Evolutionary conservation across 2,329 filamentous ascomycete species (phyloP), one percentile per base, ranked within the genome.

Genomic region (Colletotrichum navitas): DNA sequence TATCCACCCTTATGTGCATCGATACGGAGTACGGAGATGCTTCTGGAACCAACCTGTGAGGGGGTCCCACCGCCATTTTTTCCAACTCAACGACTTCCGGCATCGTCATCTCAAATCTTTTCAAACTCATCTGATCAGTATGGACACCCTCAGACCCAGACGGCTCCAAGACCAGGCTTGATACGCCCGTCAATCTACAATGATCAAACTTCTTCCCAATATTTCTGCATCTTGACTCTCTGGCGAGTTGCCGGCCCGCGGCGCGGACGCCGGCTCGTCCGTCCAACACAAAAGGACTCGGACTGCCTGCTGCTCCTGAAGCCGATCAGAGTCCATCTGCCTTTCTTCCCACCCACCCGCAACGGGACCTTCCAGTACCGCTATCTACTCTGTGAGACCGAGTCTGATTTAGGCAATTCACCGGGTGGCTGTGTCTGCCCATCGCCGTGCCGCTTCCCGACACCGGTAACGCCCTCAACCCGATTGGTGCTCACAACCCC

Each of bases 381-480:
- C 8, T 39, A 39, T 10, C 11, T 10, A 39, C 16, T 3, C 16
- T 41, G 55, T 69, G 65, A 69, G 65, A 51, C 65, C 34, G 32
- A 10, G 55, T n/a, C 59, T 39, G 60, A 29, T 69, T 72, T 69
- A n/a, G 60, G 59, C 54, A 68, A 43, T 55, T 72, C 59, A 43
- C 36, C 32, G 21, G 54, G 54, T 69, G 64, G 64, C 64, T 63
- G 68, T 68, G 68, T 41, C 41, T 41, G 29, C 16, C 14, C 43
- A 14, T 39, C 26, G 43, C 54, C 41, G 18, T 61, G 63, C 67
- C 67, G 67, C 55, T 39, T n/a, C 51, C 45, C 54, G 55, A 61
- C n/a, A 66, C 24, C n/a, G 52, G 24, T 39, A 24, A 56, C 21
- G 29, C 34, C 24, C 21, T 14, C 43, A 45, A 45, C 34, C 32